Evolutionary conservation across 805 yeast genomes (phyloP).

Genomic region (Yamadazyma takamatsuzukensis): DNA sequence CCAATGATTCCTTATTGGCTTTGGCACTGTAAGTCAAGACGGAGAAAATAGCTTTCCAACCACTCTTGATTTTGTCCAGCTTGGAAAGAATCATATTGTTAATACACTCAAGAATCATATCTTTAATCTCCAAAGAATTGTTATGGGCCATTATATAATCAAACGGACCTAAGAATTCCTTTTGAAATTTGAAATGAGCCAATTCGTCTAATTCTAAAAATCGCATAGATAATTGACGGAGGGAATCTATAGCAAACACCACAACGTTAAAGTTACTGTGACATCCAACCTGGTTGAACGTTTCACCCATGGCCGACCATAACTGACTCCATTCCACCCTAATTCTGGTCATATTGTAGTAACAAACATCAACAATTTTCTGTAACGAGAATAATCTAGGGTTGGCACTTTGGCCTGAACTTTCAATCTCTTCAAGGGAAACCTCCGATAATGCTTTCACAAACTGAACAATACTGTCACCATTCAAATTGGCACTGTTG

Average conservation of each 20-base stretch:
- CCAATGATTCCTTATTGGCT: constrained; percentile 54
- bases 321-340: constrained; percentile 94
- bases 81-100: constrained; percentile 80
- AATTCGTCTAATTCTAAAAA: constrained; percentile 92
- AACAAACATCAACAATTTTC: constrained; percentile 95
- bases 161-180: constrained; percentile 89
- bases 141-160: constrained; percentile 72
- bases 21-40: constrained; percentile 73
- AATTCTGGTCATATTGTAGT: constrained; percentile 95
- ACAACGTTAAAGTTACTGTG: constrained; percentile 73
- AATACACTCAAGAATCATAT: constrained; percentile 86
- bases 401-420: constrained; percentile 73
- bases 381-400: constrained; percentile 93
- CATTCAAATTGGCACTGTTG: constrained; percentile 72
- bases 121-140: constrained; percentile 66
- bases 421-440: constrained; percentile 85
- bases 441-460: constrained; percentile 84
- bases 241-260: constrained; percentile 88
- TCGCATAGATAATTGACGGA: constrained; percentile 88
- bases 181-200: constrained; percentile 92
- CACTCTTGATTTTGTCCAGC: constrained; percentile 74
- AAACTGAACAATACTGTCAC: constrained; percentile 82
- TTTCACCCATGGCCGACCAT: constrained; percentile 91
- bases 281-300: constrained; percentile 82
- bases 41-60: constrained; percentile 89